phyloP scores from a whole-genome alignment of 805 yeast species.

The Kregervanrija pseudodelftensis region DNA sequence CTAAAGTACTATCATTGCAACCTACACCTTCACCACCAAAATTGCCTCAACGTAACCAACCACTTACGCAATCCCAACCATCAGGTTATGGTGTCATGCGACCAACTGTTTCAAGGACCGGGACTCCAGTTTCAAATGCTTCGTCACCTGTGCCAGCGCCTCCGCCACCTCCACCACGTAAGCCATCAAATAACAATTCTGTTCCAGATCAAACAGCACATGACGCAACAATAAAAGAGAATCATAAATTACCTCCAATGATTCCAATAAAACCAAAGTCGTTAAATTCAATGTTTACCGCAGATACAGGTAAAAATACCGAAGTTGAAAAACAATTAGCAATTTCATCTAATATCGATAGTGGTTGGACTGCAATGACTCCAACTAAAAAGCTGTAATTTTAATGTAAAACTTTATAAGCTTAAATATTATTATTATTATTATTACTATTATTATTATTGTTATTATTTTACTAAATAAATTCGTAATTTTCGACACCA shows the following conservation, averaged over 20 bases:
- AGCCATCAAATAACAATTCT: conserved; percentile 6
- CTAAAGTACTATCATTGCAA: background rate
- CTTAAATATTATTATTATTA: no score
- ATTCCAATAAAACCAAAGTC: conserved; percentile 27
- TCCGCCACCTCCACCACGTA: conserved; percentile 27
- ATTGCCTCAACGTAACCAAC: conserved; percentile 1
- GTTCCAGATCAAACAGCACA: background rate
- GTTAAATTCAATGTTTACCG: conserved; percentile 13
- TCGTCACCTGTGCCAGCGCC: conserved; percentile 10
- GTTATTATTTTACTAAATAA: background rate
- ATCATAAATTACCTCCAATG: conserved; percentile 23
- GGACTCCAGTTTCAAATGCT: conserved; percentile 27
- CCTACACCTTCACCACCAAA: background rate
- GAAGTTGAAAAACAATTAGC: background rate
- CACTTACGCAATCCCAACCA: background rate
- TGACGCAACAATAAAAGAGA: background rate
- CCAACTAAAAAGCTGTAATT: conserved; percentile 22
- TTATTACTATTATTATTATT: background rate
- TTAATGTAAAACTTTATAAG: background rate
- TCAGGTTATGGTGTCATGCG: conserved; percentile 19
- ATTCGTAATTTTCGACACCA: no score
- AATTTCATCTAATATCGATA: background rate
- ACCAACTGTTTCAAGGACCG: conserved; percentile 25
- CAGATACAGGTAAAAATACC: background rate
- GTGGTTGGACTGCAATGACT: conserved; percentile 25